Conservation (phyloP, 2,329 filamentous ascomycete genomes). For the Uncinocarpus reesii region DNA sequence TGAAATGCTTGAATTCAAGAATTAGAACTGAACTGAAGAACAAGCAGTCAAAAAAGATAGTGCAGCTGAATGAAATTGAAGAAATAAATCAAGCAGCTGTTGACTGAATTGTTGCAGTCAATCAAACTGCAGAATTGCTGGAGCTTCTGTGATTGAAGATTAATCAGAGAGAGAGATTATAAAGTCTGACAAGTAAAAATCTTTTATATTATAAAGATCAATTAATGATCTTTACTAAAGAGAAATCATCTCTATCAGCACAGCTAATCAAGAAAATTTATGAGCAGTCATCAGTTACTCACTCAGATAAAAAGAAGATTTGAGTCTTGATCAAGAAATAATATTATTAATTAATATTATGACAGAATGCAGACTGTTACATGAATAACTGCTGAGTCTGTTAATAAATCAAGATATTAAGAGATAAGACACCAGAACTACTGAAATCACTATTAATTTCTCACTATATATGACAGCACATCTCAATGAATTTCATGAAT, state of each 20-base stretch:
- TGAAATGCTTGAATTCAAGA: too few relatives aligned
- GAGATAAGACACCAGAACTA: neutral
- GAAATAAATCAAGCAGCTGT: too few relatives aligned
- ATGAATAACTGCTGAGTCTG: neutral
- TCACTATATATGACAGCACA: neutral
- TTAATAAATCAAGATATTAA: neutral
- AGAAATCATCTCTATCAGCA: neutral
- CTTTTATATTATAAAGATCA: neutral
- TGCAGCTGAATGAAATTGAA: neutral
- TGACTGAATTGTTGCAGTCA: neutral
- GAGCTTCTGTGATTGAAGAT: neutral
- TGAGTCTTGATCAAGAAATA: neutral
- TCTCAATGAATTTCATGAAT: slow-evolving; percentile 2
- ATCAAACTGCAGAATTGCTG: neutral
- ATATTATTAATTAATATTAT: neutral
- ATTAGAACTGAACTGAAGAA: too few relatives aligned
- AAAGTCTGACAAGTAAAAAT: neutral
- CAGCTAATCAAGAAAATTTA: neutral
- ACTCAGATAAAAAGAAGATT: neutral
- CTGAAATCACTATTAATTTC: neutral
- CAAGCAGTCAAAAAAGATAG: neutral
- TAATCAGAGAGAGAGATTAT: neutral
- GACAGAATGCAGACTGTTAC: neutral
- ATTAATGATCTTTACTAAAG: neutral
- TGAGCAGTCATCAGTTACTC: neutral